These are phyloP conservation scores for Plasmodium malariae DNA, from an alignment of 169 alveolate genomes.

Conservation along the genomic window DNA sequence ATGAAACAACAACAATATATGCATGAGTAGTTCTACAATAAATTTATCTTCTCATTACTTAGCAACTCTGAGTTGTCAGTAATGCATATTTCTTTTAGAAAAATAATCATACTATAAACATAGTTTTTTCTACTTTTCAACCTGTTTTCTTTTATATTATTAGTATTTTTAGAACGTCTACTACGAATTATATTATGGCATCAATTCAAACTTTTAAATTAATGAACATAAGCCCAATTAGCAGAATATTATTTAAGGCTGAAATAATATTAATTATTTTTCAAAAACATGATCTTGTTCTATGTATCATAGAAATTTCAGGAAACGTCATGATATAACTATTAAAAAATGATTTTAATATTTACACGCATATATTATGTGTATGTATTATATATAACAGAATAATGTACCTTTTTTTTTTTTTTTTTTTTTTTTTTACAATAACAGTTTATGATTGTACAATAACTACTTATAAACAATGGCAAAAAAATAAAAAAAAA, in stretches of 20 bases:
- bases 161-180: background rate
- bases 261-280: background rate
- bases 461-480: too few species aligned
- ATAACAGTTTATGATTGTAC: too few species aligned
- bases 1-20: background rate
- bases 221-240: background rate
- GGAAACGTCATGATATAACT: background rate
- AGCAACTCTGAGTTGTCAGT: background rate
- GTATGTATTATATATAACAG: too few species aligned
- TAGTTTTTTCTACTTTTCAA: background rate
- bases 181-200: background rate
- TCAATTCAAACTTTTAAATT: background rate
- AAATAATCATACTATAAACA: background rate
- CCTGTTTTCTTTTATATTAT: background rate
- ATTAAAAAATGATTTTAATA: too few species aligned
- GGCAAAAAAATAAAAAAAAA: background rate
- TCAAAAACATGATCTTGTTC: background rate
- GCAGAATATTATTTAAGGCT: background rate
- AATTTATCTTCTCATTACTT: background rate
- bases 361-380: too few species aligned
- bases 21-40: background rate
- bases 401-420: background rate
- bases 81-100: background rate
- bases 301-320: background rate
- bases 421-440: too few species aligned